phyloP scores from a whole-genome alignment of 441 rosid species.

The Populus tomentosa region DNA sequence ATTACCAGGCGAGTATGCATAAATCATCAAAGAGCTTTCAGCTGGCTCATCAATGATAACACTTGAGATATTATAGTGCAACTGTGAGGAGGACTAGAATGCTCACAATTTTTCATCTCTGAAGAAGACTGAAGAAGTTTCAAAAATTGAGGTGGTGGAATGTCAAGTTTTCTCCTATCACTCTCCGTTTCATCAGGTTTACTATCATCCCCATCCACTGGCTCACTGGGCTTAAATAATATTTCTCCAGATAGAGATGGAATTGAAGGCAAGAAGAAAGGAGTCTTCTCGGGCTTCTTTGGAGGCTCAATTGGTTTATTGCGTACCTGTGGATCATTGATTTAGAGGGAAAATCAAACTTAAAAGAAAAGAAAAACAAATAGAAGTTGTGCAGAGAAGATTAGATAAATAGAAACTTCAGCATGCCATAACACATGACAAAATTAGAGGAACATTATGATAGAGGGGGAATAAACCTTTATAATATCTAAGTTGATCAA shows the following conservation, averaged over 20 bases:
- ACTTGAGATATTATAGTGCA: not conserved
- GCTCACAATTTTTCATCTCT: conserved; percentile 59
- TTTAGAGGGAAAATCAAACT: not conserved
- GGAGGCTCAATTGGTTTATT: conserved; percentile 97
- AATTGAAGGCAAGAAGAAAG: conserved; percentile 85
- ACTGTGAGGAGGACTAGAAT: not conserved
- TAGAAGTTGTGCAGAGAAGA: not conserved
- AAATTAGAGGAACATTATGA: too few species aligned
- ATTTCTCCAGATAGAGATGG: conserved; percentile 92
- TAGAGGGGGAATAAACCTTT: conserved; percentile 43
- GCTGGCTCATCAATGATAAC: conserved; percentile 3
- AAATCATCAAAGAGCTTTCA: not conserved
- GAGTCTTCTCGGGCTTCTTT: conserved; percentile 82
- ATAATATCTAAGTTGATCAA: conserved; percentile 91
- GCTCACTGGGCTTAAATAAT: conserved; percentile 59
- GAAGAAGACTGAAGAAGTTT: conserved; percentile 58
- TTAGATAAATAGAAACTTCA: not conserved
- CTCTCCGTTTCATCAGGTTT: conserved; percentile 34
- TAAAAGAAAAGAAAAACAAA: not conserved
- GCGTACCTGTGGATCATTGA: conserved; percentile 47
- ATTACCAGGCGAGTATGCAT: not conserved
- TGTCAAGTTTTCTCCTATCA: conserved; percentile 30
- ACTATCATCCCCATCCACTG: conserved; percentile 24
- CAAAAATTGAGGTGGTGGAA: conserved; percentile 44
- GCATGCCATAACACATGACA: too few species aligned